phyloP scores from a whole-genome alignment of 2,329 filamentous ascomycete genomes.

The Chaetomiaceae sp. region DNA sequence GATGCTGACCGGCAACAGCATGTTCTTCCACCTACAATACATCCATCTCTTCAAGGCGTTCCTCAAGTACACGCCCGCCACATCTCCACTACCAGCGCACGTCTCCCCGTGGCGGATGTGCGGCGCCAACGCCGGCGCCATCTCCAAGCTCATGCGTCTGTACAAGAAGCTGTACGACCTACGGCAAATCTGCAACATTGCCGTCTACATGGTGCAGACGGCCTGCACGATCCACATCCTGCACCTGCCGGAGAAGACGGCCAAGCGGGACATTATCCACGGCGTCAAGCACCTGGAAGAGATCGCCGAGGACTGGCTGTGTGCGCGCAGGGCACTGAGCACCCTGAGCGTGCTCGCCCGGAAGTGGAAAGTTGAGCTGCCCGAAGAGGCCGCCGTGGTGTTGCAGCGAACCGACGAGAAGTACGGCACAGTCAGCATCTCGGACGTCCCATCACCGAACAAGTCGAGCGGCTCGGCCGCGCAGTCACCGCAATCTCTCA shows the following conservation, averaged over 20 bases:
- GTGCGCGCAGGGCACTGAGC: conserved; percentile 75
- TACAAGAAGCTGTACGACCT: conserved; percentile 92
- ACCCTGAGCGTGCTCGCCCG: conserved; percentile 79
- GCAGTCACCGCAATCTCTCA: conserved; percentile 21
- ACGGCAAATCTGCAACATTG: conserved; percentile 92
- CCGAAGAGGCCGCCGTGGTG: conserved; percentile 73
- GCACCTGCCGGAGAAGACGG: conserved; percentile 88
- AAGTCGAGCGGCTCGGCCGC: conserved; percentile 23
- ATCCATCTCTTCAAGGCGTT: conserved; percentile 96
- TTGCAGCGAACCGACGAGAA: conserved; percentile 75
- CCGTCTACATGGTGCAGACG: conserved; percentile 91
- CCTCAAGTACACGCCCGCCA: conserved; percentile 77
- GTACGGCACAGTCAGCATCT: conserved; percentile 67
- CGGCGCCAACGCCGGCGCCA: conserved; percentile 80
- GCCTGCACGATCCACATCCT: conserved; percentile 93
- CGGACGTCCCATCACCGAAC: conserved; percentile 56
- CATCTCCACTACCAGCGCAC: conserved; percentile 78
- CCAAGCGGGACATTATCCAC: conserved; percentile 82
- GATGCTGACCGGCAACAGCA: conserved; percentile 49
- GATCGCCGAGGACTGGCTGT: conserved; percentile 92
- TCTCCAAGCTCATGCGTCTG: conserved; percentile 88
- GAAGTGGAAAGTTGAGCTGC: conserved; percentile 87
- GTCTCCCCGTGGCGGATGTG: conserved; percentile 89
- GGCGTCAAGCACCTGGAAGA: conserved; percentile 90
- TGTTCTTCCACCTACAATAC: conserved; percentile 95